Evolutionary conservation across 2,329 filamentous ascomycete species (phyloP), one percentile per base, ranked within the genome.

Genomic region (Trichoderma citrinoviride): DNA sequence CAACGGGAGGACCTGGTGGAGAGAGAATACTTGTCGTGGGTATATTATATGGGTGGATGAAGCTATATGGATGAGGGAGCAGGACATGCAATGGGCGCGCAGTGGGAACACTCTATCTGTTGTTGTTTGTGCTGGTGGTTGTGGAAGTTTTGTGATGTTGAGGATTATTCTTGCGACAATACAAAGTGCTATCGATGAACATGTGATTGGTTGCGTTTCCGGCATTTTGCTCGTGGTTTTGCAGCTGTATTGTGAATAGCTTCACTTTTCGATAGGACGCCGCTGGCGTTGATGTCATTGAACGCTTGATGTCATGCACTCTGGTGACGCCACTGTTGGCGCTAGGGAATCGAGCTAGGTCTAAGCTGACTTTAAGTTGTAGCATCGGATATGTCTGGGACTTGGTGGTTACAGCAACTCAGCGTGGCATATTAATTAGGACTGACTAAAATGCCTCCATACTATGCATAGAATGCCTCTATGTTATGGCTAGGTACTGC

Each of bases 251-350:
- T 29, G 49, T 33, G 60, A 54, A 62, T 62, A 44, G 60, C 60
- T 62, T 62, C 49, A 25, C 5, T 19, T 37, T 27, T 44, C 10
- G 3, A 17, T 19, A 10, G 14, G 3, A 17, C 5, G 23, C 41
- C 21, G 47, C 10, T 21, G 21, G 23, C 25, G 25, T 33, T 44
- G 47, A 46, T 54, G 49, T 21, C 56, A 41, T 60, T 5, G 44
- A 40, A 40, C 17, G 25, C 25, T 57, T 61, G 57, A 61, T 61
- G 57, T 62, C 49, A 62, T 62, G 23, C 60, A 54, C 37, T 40
- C 4, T 37, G 19, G 40, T 37, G 49, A 41, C 52, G 61, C 61
- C 53, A 64, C 52, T 56, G 52, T 55, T 37, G 43, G 43, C 61
- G n/a, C 61, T 46, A 44, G 60, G n/a, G 10, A 3, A 10, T 33